Base-by-base conservation (phyloP, 345 rosid genomes). In the Kandelia obovata region DNA sequence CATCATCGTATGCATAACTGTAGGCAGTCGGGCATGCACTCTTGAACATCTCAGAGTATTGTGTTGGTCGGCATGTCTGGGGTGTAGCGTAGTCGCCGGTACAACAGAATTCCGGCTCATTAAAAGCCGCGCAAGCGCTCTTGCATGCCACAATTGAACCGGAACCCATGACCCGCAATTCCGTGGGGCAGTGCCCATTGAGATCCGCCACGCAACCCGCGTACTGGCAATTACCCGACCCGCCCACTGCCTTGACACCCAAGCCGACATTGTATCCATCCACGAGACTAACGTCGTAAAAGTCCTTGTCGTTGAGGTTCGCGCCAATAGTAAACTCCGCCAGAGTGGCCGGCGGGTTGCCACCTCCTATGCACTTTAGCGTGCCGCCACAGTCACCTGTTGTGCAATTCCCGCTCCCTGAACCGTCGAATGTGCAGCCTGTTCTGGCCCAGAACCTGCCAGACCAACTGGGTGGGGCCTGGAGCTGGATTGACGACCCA, bases 1-100 rank as follows among this genome's bases (percentile, higher is more conserved):
- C 95, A 58, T 91, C 98, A 64, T 94, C 98, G 43, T 91, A 94
- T 2, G 98, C 97, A 28, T 94, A 94, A 34, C 97, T 94, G 19
- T 94, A 94, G 8, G 98, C 98, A 9, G 88, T 76, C 9, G 96
- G 97, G 63, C 98, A 91, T 31, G 97, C 96, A 15, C 67, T 77
- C 82, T 94, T 94, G 73, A 94, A 94, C 87, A 88, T n/a, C 61
- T 46, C 75, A 46, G 97, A 91, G 83, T 89, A 91, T 68, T 79
- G 82, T 0, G 96, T 79, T 34, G 98, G 96, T 8, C 86, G 60
- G 78, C 98, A 93, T 1, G 98, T 88, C 30, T 81, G 71, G 37
- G 96, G 97, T 60, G 91, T 89, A 6, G 76, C 71, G 25, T 91
- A 91, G 32, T 83, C 88, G 0, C 83, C 96, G 20, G 95, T 85